Conservation (phyloP, 208 protist species). For the Crithidia thermophila region DNA sequence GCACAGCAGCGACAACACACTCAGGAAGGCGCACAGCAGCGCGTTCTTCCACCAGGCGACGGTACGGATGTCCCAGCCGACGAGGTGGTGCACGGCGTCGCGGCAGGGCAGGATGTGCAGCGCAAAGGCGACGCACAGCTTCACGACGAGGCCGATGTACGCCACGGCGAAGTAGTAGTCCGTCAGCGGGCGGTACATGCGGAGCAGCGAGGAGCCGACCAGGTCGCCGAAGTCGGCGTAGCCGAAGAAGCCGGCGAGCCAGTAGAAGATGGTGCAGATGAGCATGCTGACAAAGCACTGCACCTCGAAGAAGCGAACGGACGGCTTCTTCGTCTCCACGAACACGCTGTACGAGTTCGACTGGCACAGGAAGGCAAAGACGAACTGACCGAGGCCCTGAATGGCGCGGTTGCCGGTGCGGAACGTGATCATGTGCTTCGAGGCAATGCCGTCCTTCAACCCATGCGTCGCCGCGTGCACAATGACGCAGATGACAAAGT, state of each 20-base stretch:
- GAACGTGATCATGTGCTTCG: constrained; percentile 36
- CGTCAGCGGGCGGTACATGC: constrained; percentile 54
- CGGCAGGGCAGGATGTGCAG: constrained; percentile 71
- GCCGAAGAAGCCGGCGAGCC: constrained; percentile 70
- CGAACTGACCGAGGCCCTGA: constrained; percentile 50
- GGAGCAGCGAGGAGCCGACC: constrained; percentile 54
- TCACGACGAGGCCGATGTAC: constrained; percentile 70
- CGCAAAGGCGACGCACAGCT: constrained; percentile 74
- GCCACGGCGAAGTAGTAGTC: constrained; percentile 68
- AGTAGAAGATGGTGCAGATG: constrained; percentile 76
- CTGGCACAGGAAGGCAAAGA: constrained; percentile 77
- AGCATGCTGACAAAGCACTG: constrained; percentile 59
- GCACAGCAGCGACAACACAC: constrained; percentile 46
- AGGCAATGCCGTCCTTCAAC: constrained; percentile 29
- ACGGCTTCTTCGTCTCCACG: constrained; percentile 51
- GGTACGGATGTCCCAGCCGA: constrained; percentile 58
- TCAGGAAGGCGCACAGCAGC: constrained; percentile 43
- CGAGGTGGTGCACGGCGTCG: constrained; percentile 61
- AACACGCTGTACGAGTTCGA: constrained; percentile 65
- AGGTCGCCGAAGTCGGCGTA: constrained; percentile 65
- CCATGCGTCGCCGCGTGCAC: constrained; percentile 42
- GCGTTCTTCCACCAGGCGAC: constrained; percentile 61
- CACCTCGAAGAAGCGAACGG: constrained; percentile 43
- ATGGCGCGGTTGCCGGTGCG: constrained; percentile 41
- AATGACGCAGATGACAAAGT: constrained; percentile 70